Conservation (phyloP, 73 alveolate genomes). For the Paramecium octaurelia region DNA sequence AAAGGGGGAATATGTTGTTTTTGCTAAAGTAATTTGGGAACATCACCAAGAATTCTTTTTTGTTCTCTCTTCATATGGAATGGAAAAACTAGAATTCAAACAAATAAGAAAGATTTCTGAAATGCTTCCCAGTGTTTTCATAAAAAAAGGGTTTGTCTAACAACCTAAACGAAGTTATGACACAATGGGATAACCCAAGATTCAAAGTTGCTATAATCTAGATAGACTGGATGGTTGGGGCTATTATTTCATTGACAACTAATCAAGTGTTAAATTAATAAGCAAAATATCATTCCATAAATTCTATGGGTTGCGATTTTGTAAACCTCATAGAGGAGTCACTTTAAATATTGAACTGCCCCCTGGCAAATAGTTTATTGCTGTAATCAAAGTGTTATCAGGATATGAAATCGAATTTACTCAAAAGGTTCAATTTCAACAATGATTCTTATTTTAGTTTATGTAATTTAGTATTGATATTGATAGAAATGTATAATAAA, state of each 20-base stretch:
- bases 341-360: neutral
- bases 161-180: neutral
- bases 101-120: neutral
- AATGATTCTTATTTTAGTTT: neutral
- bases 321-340: constrained; percentile 11
- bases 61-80: neutral
- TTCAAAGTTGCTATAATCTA: neutral
- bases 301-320: neutral
- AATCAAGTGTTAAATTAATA: neutral
- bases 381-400: neutral
- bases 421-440: neutral
- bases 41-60: neutral
- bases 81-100: neutral
- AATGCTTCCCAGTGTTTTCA: neutral
- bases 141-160: neutral
- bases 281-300: neutral
- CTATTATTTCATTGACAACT: neutral
- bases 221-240: constrained; percentile 21
- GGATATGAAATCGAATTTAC: neutral
- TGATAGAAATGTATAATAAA: neutral
- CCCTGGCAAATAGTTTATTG: neutral
- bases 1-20: neutral
- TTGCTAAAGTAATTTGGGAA: neutral
- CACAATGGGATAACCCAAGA: constrained; percentile 13
- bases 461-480: neutral